Base-by-base conservation (phyloP, 1,139 yeast species). In the Suhomyces chickasaworum region DNA sequence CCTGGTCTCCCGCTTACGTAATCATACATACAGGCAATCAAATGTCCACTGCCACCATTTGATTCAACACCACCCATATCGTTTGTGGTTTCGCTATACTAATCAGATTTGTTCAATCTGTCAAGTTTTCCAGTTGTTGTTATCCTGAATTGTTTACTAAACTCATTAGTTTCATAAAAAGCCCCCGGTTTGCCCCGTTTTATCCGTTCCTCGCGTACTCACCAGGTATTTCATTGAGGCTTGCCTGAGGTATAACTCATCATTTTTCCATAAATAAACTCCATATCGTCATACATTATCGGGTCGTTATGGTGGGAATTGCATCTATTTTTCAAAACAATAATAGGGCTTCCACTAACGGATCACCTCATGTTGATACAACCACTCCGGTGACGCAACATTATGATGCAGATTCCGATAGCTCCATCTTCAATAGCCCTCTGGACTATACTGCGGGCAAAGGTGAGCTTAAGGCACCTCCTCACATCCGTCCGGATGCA, bases 271-370 rank as follows among this genome's bases (percentile, higher is more conserved):
- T 10, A 10, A 3, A 4, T n/a, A 4, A 20, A 20, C 22, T 20
- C 22, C 22, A 20, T 20, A 20, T 20, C 22, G 22, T 7, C 22
- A 20, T 7, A 20, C 22, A 9, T 10, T 25, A 8, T n/a, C 4
- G 32, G 32, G 32, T 7, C 16, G 16, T 29, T 17, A 53, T 51
- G 54, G 54, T 50, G 42, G 50, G 47, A 41, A 46, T 53, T 22
- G 42, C 50, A 37, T 42, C 54, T 29, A 42, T 51, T n/a, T 51
- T 53, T 42, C 55, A 51, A 20, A 20, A 9, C 12, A 39, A 39
- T 12, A 45, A 35, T 29, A 25, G 16, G n/a, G 8, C 16, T 7
- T 15, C 32, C 32, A n/a, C 23, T 22, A 35, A 12, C 29, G 37
- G 16, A 4, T 33, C 37, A 13, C 37, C 38, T 9, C 16, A 16